These are phyloP conservation scores for Alternaria sp. DNA, from an alignment of 2,329 filamentous ascomycete species.

Conservation along the genomic window DNA sequence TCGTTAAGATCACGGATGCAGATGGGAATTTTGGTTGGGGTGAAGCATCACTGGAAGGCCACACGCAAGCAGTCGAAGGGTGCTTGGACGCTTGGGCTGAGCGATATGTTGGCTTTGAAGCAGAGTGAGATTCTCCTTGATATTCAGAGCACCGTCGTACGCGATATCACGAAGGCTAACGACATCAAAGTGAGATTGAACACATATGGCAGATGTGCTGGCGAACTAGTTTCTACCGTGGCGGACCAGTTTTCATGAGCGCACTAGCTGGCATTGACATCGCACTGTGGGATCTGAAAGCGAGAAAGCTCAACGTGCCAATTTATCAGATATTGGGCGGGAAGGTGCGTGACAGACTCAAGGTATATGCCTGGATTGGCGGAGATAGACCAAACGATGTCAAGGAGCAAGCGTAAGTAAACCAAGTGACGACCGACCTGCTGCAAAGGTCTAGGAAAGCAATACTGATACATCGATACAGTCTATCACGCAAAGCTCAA, in stretches of 20 bases:
- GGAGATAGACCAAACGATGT: slow-evolving; percentile 76
- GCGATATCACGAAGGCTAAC: neutral
- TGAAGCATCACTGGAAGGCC: slow-evolving; percentile 77
- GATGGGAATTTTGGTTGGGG: slow-evolving; percentile 74
- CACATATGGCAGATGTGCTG: slow-evolving; percentile 81
- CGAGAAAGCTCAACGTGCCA: slow-evolving; percentile 69
- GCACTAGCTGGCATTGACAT: slow-evolving; percentile 81
- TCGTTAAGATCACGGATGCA: slow-evolving; percentile 78
- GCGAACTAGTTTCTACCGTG: slow-evolving; percentile 76
- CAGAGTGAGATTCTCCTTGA: slow-evolving; percentile 65
- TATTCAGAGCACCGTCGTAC: accelerated
- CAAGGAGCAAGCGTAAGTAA: slow-evolving; percentile 65
- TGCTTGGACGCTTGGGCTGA: slow-evolving; percentile 72
- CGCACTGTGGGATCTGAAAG: slow-evolving; percentile 81
- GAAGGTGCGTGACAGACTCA: slow-evolving; percentile 73
- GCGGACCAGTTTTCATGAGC: slow-evolving; percentile 82
- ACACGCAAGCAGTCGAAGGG: slow-evolving; percentile 77
- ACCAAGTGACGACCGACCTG: neutral
- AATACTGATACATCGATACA: slow-evolving; percentile 34
- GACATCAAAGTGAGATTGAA: slow-evolving; percentile 71
- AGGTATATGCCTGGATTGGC: slow-evolving; percentile 82
- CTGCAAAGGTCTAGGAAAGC: neutral
- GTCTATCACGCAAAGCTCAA: slow-evolving; percentile 65
- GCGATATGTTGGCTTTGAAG: slow-evolving; percentile 72
- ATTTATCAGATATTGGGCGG: slow-evolving; percentile 79